Conservation (phyloP, 2,329 filamentous ascomycete species). For the Sphaerulina musiva region DNA sequence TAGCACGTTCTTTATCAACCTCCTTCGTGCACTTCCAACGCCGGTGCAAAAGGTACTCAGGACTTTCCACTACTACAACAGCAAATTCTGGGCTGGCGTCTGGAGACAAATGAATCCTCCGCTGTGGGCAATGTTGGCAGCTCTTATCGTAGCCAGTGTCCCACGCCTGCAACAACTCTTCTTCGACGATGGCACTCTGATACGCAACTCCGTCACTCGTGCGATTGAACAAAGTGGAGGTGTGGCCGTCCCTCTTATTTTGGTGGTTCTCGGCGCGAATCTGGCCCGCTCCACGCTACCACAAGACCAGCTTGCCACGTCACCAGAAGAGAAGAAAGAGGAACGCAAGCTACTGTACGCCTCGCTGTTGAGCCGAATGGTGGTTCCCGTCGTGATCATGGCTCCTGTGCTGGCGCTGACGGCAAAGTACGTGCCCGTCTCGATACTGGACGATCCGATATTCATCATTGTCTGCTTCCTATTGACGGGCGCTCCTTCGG, state of each 20-base stretch:
- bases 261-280: constrained; percentile 92
- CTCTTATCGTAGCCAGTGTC: constrained; percentile 85
- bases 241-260: constrained; percentile 88
- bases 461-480: constrained; percentile 98
- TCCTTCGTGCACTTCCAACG: constrained; percentile 48
- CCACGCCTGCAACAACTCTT: constrained; percentile 76
- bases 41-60: constrained; percentile 48
- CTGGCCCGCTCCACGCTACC: constrained; percentile 84
- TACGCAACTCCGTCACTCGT: constrained; percentile 86
- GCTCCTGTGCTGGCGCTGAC: constrained; percentile 77
- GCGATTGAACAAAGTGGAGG: constrained; percentile 78
- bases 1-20: constrained; percentile 31
- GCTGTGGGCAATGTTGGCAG: constrained; percentile 89
- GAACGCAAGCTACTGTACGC: constrained; percentile 77
- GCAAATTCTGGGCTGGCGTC: constrained; percentile 57
- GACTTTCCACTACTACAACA: constrained; percentile 36
- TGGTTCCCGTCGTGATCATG: constrained; percentile 87
- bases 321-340: constrained; percentile 62
- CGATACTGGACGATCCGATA: constrained; percentile 93
- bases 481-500: constrained; percentile 86
- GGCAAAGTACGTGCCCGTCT: constrained; percentile 85
- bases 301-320: constrained; percentile 54
- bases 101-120: constrained; percentile 98
- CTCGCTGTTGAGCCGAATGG: constrained; percentile 80
- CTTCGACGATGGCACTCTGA: constrained; percentile 80